These are phyloP conservation scores for Fusarium verrucosum DNA, from an alignment of 2,329 filamentous ascomycete genomes.

Conservation along the genomic window DNA sequence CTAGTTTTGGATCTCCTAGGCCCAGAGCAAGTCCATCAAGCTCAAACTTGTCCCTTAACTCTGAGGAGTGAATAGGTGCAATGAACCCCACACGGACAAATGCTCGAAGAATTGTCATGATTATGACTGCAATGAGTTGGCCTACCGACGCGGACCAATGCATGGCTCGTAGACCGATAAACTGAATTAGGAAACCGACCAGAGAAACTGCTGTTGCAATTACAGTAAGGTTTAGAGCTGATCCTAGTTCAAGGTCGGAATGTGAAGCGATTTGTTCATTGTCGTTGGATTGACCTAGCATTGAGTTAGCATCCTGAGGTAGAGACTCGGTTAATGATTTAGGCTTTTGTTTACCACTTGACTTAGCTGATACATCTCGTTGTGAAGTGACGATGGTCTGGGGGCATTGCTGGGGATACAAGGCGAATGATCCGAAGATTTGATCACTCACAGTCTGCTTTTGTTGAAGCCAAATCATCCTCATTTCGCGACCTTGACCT, in stretches of 20 bases:
- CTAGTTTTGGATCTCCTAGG: not conserved
- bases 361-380: not conserved
- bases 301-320: no score
- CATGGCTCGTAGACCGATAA: conserved; percentile 12
- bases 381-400: not conserved
- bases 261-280: no score
- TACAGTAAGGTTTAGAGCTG: not conserved
- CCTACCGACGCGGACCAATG: conserved; percentile 2
- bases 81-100: not conserved
- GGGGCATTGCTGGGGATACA: not conserved
- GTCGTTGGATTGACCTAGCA: no score
- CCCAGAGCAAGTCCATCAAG: conserved; percentile 1
- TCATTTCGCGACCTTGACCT: no score
- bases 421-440: conserved; percentile 23
- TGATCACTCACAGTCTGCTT: conserved; percentile 43
- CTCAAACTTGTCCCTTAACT: not conserved
- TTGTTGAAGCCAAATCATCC: conserved; percentile 46
- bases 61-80: accelerated
- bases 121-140: not conserved
- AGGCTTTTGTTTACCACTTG: not conserved
- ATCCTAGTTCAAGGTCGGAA: no score
- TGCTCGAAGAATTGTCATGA: not conserved
- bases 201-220: not conserved
- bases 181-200: not conserved
- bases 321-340: no score